Evolutionary conservation across 169 alveolate species (phyloP), one percentile per base, ranked within the genome.

Genomic region (Cyclospora cayetanensis): DNA sequence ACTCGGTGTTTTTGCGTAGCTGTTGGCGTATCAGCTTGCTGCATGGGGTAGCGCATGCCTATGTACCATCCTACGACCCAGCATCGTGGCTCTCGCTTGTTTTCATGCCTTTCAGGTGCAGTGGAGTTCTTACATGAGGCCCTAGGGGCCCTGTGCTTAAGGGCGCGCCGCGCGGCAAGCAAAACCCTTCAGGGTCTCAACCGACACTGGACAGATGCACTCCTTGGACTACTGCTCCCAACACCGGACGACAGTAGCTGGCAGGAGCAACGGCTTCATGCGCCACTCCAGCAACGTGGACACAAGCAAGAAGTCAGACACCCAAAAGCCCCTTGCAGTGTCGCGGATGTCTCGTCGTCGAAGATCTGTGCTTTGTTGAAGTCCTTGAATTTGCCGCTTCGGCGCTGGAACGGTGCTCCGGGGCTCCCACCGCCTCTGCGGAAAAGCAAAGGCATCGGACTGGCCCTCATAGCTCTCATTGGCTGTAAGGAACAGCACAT

Each of bases 341-440:
- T n/a, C n/a, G n/a, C n/a, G n/a, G n/a, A n/a, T n/a, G n/a, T n/a
- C n/a, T n/a, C n/a, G n/a, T n/a, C 41, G 35, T 18, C 82, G 9
- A 70, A 41, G 31, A 70, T 11, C 82, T 12, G 12, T 35, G 29
- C 52, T 11, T 46, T 70, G 31, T 50, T 70, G 35, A 3, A 25
- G 12, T 15, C 82, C 50, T 25, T 70, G 12, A n/a, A 50, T 20
- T 20, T 70, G 41, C 82, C 52, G 4, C 82, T 29, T 12, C 20
- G 3, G 3, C 31, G 1, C 52, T 41, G 41, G 9, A 31, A 50
- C n/a, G 52, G 52, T 7, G 25, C 41, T 18, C 12, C 29, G 7
- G 82, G 52, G 52, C 82, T 41, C 52, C 52, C 52, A 50, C 82
- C 82, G 12, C 82, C 82, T 3, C 53, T 70, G 1, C 82, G 82